Conservation (phyloP, 1,284 basidiomycete species). For the Fistulina hepatica region DNA sequence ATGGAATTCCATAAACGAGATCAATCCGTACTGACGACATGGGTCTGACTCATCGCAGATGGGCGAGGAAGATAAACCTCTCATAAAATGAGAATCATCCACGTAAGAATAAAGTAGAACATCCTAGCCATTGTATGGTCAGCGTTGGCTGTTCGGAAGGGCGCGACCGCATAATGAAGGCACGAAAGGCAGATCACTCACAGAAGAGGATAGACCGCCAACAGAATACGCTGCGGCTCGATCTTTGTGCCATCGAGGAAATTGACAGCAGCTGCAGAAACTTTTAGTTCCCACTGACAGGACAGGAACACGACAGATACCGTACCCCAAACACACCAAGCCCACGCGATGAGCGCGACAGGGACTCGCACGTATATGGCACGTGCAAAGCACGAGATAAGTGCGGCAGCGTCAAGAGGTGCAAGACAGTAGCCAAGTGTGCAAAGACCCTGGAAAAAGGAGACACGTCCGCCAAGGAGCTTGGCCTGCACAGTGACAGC, state of each 20-base stretch:
- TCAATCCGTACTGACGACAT: too few species aligned
- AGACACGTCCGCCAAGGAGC: constrained; percentile 93
- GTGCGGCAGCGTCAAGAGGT: constrained; percentile 79
- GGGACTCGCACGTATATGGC: constrained; percentile 80
- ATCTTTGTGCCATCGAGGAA: constrained; percentile 91
- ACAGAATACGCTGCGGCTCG: constrained; percentile 74
- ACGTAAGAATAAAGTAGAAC: constrained; percentile 79
- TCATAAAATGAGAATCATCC: constrained; percentile 90
- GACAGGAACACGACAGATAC: constrained; percentile 10
- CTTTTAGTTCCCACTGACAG: constrained; percentile 6
- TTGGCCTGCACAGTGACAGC: constrained; percentile 90
- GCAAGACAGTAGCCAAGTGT: constrained; percentile 88
- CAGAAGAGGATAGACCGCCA: constrained; percentile 90
- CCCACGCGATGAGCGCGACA: constrained; percentile 76
- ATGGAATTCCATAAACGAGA: too few species aligned
- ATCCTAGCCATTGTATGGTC: constrained; percentile 33
- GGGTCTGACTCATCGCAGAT: too few species aligned
- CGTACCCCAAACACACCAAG: constrained; percentile 92
- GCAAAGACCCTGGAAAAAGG: constrained; percentile 92
- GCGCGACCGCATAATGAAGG: constrained; percentile 1
- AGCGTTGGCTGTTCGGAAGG: not conserved
- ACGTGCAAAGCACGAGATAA: constrained; percentile 79
- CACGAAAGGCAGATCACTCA: constrained; percentile 28
- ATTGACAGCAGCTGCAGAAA: constrained; percentile 70
- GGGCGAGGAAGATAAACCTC: too few species aligned